Conservation (phyloP, 345 rosid genomes). For the Garcia nutans region DNA sequence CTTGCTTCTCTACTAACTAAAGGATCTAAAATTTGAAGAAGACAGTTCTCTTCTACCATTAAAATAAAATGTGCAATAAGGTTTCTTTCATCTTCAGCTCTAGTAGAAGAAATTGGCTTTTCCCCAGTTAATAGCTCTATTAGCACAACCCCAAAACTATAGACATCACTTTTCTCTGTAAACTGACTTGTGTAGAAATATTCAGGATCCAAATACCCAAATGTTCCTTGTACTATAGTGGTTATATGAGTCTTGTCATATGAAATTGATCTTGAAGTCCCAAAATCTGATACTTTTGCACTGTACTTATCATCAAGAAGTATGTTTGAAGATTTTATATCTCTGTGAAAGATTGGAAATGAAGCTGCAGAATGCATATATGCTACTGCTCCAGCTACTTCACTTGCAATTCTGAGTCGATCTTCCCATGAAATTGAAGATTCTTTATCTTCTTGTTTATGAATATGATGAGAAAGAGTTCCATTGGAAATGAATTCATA, state of each 20-base stretch:
- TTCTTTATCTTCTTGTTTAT: neutral
- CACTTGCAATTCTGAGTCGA: conserved; percentile 16
- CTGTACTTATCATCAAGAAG: conserved; percentile 23
- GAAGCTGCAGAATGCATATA: conserved; percentile 23
- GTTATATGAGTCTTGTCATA: conserved; percentile 27
- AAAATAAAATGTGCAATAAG: conserved; percentile 9
- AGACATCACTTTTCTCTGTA: conserved; percentile 11
- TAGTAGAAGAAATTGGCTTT: conserved; percentile 6
- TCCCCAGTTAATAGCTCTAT: conserved; percentile 18
- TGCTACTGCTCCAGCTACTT: conserved; percentile 18
- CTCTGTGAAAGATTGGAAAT: conserved; percentile 16
- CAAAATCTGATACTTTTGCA: conserved; percentile 30
- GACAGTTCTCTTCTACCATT: neutral
- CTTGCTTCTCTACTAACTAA: conserved; percentile 1
- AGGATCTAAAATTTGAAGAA: conserved; percentile 11
- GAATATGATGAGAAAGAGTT: conserved; percentile 8
- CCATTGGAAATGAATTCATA: conserved; percentile 27
- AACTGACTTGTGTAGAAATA: conserved; percentile 16
- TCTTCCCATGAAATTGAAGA: conserved; percentile 11
- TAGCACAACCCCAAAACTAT: conserved; percentile 28
- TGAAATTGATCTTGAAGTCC: conserved; percentile 20
- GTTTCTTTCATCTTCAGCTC: conserved; percentile 10
- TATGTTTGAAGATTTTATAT: conserved; percentile 24
- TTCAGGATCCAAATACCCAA: conserved; percentile 30
- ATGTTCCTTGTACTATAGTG: conserved; percentile 27